phyloP scores from a whole-genome alignment of 176 grass and related monocot genomes.

The Musa troglodytarum region DNA sequence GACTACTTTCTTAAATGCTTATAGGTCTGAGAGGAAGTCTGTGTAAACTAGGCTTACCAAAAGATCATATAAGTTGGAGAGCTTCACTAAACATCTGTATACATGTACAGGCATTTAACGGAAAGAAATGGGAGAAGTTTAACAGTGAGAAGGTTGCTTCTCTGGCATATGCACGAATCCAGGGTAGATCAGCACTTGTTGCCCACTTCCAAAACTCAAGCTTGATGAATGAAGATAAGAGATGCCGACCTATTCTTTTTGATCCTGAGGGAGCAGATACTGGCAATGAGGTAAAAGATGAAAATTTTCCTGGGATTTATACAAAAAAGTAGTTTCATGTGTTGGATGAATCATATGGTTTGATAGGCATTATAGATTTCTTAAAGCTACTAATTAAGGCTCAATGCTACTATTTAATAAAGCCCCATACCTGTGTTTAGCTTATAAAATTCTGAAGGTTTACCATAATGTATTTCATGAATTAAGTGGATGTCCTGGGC shows the following conservation, averaged over 20 bases:
- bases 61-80: neutral
- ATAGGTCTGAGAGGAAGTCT: neutral
- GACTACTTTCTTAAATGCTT: neutral
- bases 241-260: conserved; percentile 11
- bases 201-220: conserved; percentile 11
- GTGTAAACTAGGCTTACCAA: neutral
- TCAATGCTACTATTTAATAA: neutral
- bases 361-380: neutral
- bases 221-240: conserved; percentile 15
- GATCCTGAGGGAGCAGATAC: neutral
- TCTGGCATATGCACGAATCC: conserved; percentile 13
- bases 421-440: neutral
- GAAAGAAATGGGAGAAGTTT: conserved; percentile 10
- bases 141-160: conserved; percentile 12
- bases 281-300: neutral
- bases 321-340: neutral
- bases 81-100: neutral
- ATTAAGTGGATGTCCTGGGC: neutral
- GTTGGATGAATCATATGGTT: neutral
- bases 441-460: neutral
- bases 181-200: conserved; percentile 8
- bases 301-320: neutral
- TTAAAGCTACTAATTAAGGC: neutral
- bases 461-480: neutral
- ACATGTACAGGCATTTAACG: conserved; percentile 6